Conservation (phyloP, 106 monocot genomes). For the Allium cepa region DNA sequence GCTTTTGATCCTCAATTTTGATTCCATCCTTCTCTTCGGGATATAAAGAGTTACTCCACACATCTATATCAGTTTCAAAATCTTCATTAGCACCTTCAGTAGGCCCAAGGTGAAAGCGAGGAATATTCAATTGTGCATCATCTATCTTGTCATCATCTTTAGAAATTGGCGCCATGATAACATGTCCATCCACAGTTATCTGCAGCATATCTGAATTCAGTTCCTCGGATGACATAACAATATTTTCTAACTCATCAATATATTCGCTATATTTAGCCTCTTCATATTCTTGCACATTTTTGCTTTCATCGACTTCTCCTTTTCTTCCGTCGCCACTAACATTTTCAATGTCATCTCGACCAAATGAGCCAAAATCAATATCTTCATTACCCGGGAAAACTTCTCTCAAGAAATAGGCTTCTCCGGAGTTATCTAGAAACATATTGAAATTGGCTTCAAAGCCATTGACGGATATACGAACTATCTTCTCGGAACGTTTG, state of each 20-base stretch:
- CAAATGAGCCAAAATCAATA: not conserved
- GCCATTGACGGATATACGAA: conserved; percentile 76
- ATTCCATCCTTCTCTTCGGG: conserved; percentile 15
- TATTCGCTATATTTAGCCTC: conserved; percentile 45
- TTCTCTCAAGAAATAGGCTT: conserved; percentile 89
- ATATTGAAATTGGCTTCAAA: conserved; percentile 73
- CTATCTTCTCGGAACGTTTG: conserved; percentile 92
- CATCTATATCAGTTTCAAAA: conserved; percentile 12
- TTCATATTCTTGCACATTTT: not conserved
- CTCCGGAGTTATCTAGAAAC: conserved; percentile 87
- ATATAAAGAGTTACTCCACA: conserved; percentile 9
- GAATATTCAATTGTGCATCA: conserved; percentile 53
- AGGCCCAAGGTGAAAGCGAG: conserved; percentile 87
- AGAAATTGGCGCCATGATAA: conserved; percentile 73
- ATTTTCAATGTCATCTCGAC: conserved; percentile 11
- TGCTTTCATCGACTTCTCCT: not conserved
- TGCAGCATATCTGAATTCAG: conserved; percentile 77
- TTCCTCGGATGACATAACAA: conserved; percentile 48
- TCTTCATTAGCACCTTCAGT: conserved; percentile 56
- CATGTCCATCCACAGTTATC: conserved; percentile 83
- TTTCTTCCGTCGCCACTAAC: not conserved
- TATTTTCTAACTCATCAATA: conserved; percentile 63
- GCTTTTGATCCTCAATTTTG: conserved; percentile 6
- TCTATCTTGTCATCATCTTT: conserved; percentile 36
- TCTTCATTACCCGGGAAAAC: conserved; percentile 28